Evolutionary conservation across 148 eudicot genomes (phyloP), one percentile per base, ranked within the genome.

Genomic region (Nepenthes mirabilis): DNA sequence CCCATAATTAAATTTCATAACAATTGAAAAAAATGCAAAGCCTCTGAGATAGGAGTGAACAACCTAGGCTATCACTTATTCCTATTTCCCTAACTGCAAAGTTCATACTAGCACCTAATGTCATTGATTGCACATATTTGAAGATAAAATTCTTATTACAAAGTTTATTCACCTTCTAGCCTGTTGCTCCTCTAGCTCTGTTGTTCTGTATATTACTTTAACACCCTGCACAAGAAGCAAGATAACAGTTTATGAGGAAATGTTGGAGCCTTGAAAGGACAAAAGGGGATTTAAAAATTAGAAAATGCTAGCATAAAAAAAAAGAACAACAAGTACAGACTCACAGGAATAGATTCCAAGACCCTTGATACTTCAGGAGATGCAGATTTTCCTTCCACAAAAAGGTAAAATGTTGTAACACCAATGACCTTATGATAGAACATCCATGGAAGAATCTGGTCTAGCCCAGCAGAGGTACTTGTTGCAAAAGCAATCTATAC

Each of bases 341-440:
- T 78, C 73, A 90, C 97, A 14, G 97, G 84, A 70, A 90, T 86
- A 33, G 94, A 82, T 64, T 90, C 88, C 74, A 90, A 77, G 63
- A 86, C 95, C 79, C 75, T 82, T 2, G 97, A 78, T 8, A 90
- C 88, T 58, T 73, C 74, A 13, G 95, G 77, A 67, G 90, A 72
- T 62, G 97, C 97, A 71, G 97, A 95, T 63, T 86, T 86, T 55
- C 97, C 97, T 77, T 90, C 97, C 49, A 90, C 97, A 74, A 86
- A 90, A 10, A 90, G 84, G 68, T 82, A 90, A 74, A 86, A 86
- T 10, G 78, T 82, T 48, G 88, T 73, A 36, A 90, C 90, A 50
- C 95, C 97, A 62, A 86, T 82, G 67, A 86, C 95, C 78, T 87
- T 87, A 76, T 87, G 95, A 72, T 69, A 87, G 69, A 70, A 87